Evolutionary conservation across 73 alveolate species (phyloP).

Genomic region (Tetrahymena borealis): DNA sequence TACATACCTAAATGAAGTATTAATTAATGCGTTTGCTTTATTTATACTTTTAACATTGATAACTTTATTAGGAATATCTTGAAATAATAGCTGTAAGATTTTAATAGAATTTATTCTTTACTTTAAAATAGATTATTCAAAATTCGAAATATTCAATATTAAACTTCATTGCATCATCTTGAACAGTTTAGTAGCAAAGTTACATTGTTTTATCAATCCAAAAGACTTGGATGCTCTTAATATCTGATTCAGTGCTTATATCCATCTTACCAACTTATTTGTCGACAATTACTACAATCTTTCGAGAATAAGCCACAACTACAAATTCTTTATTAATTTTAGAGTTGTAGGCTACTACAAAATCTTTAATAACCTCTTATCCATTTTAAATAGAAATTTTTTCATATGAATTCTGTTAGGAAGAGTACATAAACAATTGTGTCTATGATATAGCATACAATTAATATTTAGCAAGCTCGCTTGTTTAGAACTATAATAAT

Average conservation of each 20-base stretch:
- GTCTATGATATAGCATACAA: not conserved
- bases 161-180: not conserved
- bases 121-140: no score
- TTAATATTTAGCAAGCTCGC: not conserved
- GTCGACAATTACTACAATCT: not conserved
- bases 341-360: not conserved
- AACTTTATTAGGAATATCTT: no score
- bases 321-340: not conserved
- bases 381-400: not conserved
- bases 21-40: no score
- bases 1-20: no score
- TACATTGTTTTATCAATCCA: not conserved
- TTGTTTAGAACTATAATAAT: not conserved
- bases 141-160: not conserved
- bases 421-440: not conserved
- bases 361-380: not conserved
- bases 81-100: no score
- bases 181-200: not conserved
- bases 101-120: no score
- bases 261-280: not conserved
- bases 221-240: not conserved
- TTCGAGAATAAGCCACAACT: not conserved
- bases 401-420: not conserved
- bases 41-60: no score
- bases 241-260: not conserved